These are phyloP conservation scores for Gossypium gossypioides DNA, from an alignment of 441 rosid genomes.

Conservation along the genomic window DNA sequence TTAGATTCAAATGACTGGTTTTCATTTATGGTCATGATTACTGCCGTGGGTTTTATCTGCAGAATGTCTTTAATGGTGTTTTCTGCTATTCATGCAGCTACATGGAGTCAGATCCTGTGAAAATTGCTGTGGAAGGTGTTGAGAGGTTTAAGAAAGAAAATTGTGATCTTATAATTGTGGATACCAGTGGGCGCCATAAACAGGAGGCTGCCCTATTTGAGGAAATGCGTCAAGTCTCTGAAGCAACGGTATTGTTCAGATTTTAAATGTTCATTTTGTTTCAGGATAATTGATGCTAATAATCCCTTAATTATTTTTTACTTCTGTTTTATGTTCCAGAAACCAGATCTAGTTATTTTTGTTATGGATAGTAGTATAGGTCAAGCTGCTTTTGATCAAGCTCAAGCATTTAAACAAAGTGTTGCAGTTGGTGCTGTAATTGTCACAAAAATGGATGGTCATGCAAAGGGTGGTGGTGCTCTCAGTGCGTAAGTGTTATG, in stretches of 20 bases:
- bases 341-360: constrained; percentile 88
- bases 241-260: constrained; percentile 61
- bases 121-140: constrained; percentile 90
- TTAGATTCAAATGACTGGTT: not conserved
- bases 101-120: constrained; percentile 91
- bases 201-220: constrained; percentile 72
- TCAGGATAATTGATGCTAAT: constrained; percentile 2
- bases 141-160: constrained; percentile 87
- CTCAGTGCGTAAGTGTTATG: constrained; percentile 76
- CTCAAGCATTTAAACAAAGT: constrained; percentile 91
- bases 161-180: constrained; percentile 91
- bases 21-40: not conserved
- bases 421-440: constrained; percentile 92
- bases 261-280: not conserved
- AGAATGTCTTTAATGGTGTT: constrained; percentile 6
- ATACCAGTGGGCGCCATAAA: constrained; percentile 75
- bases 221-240: constrained; percentile 98
- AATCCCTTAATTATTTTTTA: not conserved
- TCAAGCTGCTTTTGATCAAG: constrained; percentile 97
- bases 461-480: constrained; percentile 99
- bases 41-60: not conserved
- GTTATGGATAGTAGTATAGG: constrained; percentile 98
- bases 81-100: constrained; percentile 41
- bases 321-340: constrained; percentile 34
- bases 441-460: constrained; percentile 95